Percentiles rank a stretch among this genome's conserved stretches.
Conservation (phyloP, 768 basidiomycete species). For the Boletellus emodensis region DNA sequence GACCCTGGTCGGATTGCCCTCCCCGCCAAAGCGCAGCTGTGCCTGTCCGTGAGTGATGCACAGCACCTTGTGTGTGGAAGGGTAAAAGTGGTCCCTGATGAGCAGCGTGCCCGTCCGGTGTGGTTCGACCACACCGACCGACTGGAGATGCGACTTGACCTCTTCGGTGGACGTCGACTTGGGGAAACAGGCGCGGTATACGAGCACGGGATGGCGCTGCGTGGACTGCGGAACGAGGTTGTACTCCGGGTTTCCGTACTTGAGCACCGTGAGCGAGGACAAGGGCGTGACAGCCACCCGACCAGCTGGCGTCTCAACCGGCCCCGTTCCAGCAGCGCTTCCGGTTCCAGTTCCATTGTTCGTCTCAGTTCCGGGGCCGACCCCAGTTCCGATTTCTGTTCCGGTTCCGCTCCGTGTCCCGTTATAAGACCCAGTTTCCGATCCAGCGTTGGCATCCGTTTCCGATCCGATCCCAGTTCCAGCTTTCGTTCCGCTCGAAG, state of each 20-base stretch:
- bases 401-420: background rate
- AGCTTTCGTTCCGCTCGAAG: background rate
- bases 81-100: slow-evolving; percentile 38
- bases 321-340: background rate
- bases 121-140: slow-evolving; percentile 33
- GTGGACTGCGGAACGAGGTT: slow-evolving; percentile 34
- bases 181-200: slow-evolving; percentile 35
- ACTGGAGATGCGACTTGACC: slow-evolving; percentile 34
- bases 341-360: background rate
- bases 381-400: background rate
- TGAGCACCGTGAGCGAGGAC: slow-evolving; percentile 23
- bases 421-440: background rate
- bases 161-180: slow-evolving; percentile 14
- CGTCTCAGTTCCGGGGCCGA: too few relatives aligned
- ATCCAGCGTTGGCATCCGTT: background rate
- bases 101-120: slow-evolving; percentile 45
- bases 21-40: slow-evolving; percentile 39
- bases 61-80: slow-evolving; percentile 41
- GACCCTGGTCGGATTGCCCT: slow-evolving; percentile 31
- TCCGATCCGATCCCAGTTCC: background rate
- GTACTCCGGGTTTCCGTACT: slow-evolving; percentile 33
- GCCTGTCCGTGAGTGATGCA: slow-evolving; percentile 33
- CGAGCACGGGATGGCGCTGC: slow-evolving; percentile 32
- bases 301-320: background rate
- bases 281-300: slow-evolving; percentile 19